These are phyloP conservation scores for Diplodia scrobiculata DNA, from an alignment of 2,329 filamentous ascomycete species.

Conservation along the genomic window DNA sequence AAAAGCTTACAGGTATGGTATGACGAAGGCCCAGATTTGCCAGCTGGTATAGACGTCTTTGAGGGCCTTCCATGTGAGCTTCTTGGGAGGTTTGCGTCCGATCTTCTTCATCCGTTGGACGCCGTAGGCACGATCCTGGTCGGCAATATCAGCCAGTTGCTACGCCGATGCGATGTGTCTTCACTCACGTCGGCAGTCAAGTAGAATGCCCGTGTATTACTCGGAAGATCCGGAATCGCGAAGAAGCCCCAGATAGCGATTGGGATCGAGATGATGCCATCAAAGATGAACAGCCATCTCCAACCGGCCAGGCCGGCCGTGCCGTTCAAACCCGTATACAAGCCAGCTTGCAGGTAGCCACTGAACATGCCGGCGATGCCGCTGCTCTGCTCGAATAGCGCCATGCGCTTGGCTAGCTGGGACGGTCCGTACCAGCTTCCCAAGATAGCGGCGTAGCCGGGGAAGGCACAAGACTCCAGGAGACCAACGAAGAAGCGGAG, in stretches of 20 bases:
- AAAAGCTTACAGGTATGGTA: conserved; percentile 13
- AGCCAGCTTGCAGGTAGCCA: conserved; percentile 41
- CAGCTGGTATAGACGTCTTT: conserved; percentile 17
- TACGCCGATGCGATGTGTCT: background rate
- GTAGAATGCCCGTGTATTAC: conserved; percentile 33
- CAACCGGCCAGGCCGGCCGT: conserved; percentile 36
- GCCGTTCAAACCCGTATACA: conserved; percentile 36
- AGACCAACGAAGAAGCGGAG: conserved; percentile 46
- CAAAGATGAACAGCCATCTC: conserved; percentile 40
- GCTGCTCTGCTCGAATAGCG: conserved; percentile 37
- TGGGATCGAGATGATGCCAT: conserved; percentile 39
- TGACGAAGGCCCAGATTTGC: conserved; percentile 23
- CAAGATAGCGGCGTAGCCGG: conserved; percentile 43
- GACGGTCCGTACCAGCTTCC: conserved; percentile 39
- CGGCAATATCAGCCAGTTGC: background rate
- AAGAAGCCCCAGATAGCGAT: conserved; percentile 38
- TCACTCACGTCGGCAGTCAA: conserved; percentile 32
- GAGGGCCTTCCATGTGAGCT: conserved; percentile 17
- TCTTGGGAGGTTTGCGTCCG: conserved; percentile 16
- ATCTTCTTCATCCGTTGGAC: conserved; percentile 15
- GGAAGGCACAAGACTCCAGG: conserved; percentile 40
- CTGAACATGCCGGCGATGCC: conserved; percentile 40
- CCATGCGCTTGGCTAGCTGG: conserved; percentile 39
- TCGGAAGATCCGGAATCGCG: conserved; percentile 38
- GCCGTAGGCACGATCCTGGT: conserved; percentile 20